phyloP scores from a whole-genome alignment of 129 eudicot species.

The carrot (Daucus carota) region DH1_v3.0 NC_030387.2:12020001-12020500 shows the following conservation, averaged over 20 bases:
- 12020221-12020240: neutral
- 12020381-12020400: too few relatives aligned
- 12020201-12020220: slow-evolving; percentile 13
- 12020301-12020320: too few relatives aligned
- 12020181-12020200: neutral
- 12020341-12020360: too few relatives aligned
- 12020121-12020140: slow-evolving; percentile 39
- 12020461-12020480: too few relatives aligned
- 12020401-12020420: too few relatives aligned
- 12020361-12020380: too few relatives aligned
- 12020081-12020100: slow-evolving; percentile 85
- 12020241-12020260: neutral
- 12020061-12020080: slow-evolving; percentile 4
- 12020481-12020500: too few relatives aligned
- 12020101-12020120: slow-evolving; percentile 84
- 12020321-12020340: too few relatives aligned
- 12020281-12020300: too few relatives aligned
- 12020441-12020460: too few relatives aligned
- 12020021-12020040: neutral
- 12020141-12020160: slow-evolving; percentile 2
- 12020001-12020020: too few relatives aligned
- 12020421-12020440: too few relatives aligned
- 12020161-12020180: slow-evolving; percentile 18
- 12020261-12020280: neutral
- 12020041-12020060: neutral